Evolutionary conservation across 805 yeast genomes (phyloP).

Genomic region (Nakazawaea siamensis): DNA sequence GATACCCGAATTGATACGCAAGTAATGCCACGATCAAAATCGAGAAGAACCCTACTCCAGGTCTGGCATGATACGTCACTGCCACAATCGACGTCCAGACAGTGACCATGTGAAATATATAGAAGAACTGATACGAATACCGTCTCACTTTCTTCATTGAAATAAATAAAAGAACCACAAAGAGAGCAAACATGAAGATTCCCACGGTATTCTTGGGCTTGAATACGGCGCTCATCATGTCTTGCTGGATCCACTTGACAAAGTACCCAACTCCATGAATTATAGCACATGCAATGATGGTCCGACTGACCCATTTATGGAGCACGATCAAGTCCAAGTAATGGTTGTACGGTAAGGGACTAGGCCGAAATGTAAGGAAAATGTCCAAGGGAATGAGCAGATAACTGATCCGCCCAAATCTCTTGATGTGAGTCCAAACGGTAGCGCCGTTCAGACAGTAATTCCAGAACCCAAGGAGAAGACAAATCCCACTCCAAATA

Average conservation of each 20-base stretch:
- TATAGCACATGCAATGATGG: conserved; percentile 35
- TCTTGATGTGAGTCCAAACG: conserved; percentile 34
- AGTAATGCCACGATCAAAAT: conserved; percentile 22
- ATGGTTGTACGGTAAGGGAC: conserved; percentile 34
- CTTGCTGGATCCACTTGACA: conserved; percentile 36
- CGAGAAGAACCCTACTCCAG: conserved; percentile 41
- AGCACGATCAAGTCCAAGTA: conserved; percentile 48
- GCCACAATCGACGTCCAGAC: conserved; percentile 36
- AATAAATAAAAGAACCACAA: conserved; percentile 29
- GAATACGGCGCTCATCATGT: conserved; percentile 26
- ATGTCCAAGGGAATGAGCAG: conserved; percentile 51
- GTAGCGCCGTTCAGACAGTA: conserved; percentile 24
- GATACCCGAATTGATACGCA: conserved; percentile 26
- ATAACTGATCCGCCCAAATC: conserved; percentile 57
- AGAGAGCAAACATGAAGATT: conserved; percentile 28
- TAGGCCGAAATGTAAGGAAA: conserved; percentile 47
- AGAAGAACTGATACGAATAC: conserved; percentile 43
- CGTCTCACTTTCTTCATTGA: conserved; percentile 44
- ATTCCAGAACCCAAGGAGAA: conserved; percentile 26
- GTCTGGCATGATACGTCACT: conserved; percentile 60
- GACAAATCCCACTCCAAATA: conserved; percentile 25
- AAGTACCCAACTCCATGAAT: conserved; percentile 48
- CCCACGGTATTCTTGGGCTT: conserved; percentile 44
- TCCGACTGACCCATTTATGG: conserved; percentile 68
- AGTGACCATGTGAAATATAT: conserved; percentile 45